Percentiles rank a stretch among this genome's conserved stretches.
These are phyloP conservation scores for Solanum appendiculatum DNA, from an alignment of 257 asterid species.

Conservation along the genomic window DNA sequence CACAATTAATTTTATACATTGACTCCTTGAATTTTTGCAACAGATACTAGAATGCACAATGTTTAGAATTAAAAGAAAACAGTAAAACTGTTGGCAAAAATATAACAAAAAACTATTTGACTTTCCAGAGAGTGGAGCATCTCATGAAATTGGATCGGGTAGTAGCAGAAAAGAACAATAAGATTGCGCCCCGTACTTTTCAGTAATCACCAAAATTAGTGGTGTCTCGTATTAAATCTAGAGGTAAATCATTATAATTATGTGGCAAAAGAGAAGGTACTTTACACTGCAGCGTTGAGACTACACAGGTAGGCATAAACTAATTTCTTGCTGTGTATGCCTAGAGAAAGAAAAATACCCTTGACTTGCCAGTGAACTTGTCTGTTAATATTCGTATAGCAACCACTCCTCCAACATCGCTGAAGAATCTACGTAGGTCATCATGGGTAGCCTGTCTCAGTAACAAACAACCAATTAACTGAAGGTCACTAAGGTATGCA, in stretches of 20 bases:
- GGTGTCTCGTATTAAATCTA: background rate
- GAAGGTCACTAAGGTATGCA: background rate
- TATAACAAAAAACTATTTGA: background rate
- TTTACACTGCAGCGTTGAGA: background rate
- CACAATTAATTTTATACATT: background rate
- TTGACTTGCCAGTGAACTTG: slow-evolving; percentile 69
- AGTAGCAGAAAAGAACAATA: background rate
- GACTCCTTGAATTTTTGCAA: background rate
- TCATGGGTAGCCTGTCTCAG: slow-evolving; percentile 54
- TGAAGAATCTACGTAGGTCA: slow-evolving; percentile 59
- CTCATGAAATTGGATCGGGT: background rate
- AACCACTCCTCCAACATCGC: slow-evolving; percentile 85
- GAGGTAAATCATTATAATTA: background rate
- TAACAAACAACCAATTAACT: background rate
- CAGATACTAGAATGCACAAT: background rate
- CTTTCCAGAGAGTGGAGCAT: background rate
- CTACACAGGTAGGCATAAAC: background rate
- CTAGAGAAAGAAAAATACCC: slow-evolving; percentile 43
- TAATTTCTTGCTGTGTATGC: background rate
- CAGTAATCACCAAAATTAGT: background rate
- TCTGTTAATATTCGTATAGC: slow-evolving; percentile 70
- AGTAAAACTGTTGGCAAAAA: background rate
- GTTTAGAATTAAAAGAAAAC: background rate
- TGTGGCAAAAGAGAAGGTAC: background rate
- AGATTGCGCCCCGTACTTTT: background rate